These are phyloP conservation scores for Microsporum ferrugineum DNA, from an alignment of 2,329 filamentous ascomycete species.

Conservation along the genomic window DNA sequence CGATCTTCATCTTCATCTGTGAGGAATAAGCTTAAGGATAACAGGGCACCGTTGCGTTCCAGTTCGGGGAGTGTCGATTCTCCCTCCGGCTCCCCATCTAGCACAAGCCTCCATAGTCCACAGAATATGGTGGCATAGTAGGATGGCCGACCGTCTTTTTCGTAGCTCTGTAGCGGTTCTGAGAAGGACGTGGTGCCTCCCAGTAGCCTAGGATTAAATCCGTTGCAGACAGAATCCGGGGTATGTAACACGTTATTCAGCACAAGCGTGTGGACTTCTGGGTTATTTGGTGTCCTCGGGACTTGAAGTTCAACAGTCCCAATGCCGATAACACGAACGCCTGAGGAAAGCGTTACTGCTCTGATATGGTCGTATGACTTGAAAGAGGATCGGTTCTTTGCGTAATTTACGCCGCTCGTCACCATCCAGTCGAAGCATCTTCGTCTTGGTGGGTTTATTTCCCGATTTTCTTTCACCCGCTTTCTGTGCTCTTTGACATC, in stretches of 20 bases:
- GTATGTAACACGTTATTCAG: conserved; percentile 27
- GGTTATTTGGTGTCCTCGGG: conserved; percentile 14
- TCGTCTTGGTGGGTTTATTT: neutral
- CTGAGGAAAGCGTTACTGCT: neutral
- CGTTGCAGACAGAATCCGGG: conserved; percentile 27
- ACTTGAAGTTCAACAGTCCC: conserved; percentile 25
- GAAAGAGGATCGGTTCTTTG: conserved; percentile 24
- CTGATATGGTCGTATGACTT: conserved; percentile 18
- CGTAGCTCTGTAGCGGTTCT: neutral
- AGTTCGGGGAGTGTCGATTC: neutral
- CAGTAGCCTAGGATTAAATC: conserved; percentile 14
- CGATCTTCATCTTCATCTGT: neutral
- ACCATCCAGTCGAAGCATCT: conserved; percentile 14
- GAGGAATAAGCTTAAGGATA: neutral
- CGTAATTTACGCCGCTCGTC: conserved; percentile 22
- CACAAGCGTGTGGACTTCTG: conserved; percentile 17
- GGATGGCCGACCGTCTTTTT: neutral
- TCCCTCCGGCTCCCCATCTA: neutral
- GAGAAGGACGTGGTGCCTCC: neutral
- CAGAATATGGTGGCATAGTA: neutral
- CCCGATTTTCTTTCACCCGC: neutral
- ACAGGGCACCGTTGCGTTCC: neutral
- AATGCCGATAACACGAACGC: conserved; percentile 19
- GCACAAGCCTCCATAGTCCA: neutral
- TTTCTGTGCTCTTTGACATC: neutral